Base-by-base conservation (phyloP, 257 asterid species). In the Solanum peruvianum region DNA sequence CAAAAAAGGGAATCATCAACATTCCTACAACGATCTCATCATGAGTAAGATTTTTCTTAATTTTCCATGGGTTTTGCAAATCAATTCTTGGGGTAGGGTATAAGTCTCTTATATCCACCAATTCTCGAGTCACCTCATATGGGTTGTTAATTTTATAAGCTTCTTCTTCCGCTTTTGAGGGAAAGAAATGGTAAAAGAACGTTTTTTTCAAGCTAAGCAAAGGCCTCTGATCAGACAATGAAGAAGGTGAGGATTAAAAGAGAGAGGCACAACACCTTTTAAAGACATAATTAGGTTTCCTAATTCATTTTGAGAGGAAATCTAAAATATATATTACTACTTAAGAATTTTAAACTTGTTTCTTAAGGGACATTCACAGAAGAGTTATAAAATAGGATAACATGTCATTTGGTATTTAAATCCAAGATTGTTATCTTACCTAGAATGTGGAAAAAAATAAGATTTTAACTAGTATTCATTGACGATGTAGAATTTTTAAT, bases 21-120 rank as follows among this genome's bases (percentile, higher is more conserved):
- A 18, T 71, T 35, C 47, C 80, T 18, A 18, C 27, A 18, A 18
- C 9, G 5, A 35, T 12, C 27, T 71, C 78, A 2, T 71, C 80
- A 18, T 5, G 25, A 9, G 15, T 71, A 64, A 18, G 10, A 9
- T 71, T 35, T 83, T 92, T 92, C 91, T 86, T 88, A 67, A 93
- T 92, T 56, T 86, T 76, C 97, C 97, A 93, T 2, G 97, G 95
- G 27, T 90, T 56, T 10, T 67, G 47, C 1, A 81, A 86, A 42
- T 92, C 90, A 0, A 83, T 5, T 44, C 6, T 20, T 0, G 93
- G 92, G 1, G 92, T 88, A 7, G 91, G 25, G 25, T 70, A 31
- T 71, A 71, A 9, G 78, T 71, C 78, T 27, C 78, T 9, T 71
- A 71, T 35, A 45, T 35, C 9, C 1, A 71, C 11, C 11, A 71